phyloP scores from a whole-genome alignment of 352 stramenopile genomes.

The Globisporangium camurandrum region DNA sequence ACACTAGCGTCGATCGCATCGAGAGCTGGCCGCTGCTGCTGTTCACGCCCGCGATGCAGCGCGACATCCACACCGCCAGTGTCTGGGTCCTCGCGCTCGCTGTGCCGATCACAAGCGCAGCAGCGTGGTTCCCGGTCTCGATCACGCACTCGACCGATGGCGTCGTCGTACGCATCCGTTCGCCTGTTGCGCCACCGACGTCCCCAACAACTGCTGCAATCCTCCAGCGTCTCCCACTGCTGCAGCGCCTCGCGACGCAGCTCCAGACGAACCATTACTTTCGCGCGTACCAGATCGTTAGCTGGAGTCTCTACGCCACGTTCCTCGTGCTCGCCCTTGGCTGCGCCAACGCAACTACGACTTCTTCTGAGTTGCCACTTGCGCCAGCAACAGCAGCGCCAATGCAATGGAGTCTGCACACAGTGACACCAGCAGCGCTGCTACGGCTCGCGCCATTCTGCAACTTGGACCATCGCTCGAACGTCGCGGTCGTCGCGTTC shows the following conservation, averaged over 20 bases:
- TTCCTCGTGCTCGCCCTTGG: constrained; percentile 38
- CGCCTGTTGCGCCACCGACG: constrained; percentile 15
- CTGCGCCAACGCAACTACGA: constrained; percentile 16
- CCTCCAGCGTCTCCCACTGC: constrained; percentile 11
- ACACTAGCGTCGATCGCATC: not conserved
- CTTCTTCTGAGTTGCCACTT: constrained; percentile 1
- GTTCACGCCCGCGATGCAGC: constrained; percentile 22
- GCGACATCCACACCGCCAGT: constrained; percentile 24
- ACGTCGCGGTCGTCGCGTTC: constrained; percentile 52
- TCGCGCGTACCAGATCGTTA: constrained; percentile 56
- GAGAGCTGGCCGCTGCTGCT: constrained; percentile 12
- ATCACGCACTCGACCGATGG: constrained; percentile 24
- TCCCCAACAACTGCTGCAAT: constrained; percentile 17
- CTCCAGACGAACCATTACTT: constrained; percentile 53
- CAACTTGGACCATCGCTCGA: constrained; percentile 34
- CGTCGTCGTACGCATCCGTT: constrained; percentile 27
- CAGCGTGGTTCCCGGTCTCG: constrained; percentile 47
- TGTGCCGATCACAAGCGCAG: constrained; percentile 48
- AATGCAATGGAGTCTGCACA: not conserved
- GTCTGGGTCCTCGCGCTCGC: constrained; percentile 40
- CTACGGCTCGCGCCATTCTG: constrained; percentile 23
- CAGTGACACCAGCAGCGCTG: not conserved
- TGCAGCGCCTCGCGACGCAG: constrained; percentile 12
- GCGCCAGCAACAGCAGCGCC: not conserved
- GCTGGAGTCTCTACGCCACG: constrained; percentile 46